Base-by-base conservation (phyloP, 2,329 filamentous ascomycete genomes). In the Periconia digitata region DNA sequence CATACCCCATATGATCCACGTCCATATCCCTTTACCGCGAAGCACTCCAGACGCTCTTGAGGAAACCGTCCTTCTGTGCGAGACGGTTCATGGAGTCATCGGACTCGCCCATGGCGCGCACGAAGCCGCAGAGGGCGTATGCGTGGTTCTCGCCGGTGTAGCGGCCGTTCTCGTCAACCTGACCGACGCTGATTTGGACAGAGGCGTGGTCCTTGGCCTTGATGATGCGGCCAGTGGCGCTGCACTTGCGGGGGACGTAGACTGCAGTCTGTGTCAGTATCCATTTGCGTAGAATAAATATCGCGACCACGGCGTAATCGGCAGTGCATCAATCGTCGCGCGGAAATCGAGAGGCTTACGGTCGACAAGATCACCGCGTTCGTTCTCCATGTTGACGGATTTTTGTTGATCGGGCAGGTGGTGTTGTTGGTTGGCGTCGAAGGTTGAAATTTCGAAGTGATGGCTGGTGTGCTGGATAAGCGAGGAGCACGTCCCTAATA, bases 151-250 rank as follows among this genome's bases (percentile, higher is more conserved):
- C 94, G 79, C 92, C 91, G 66, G 90, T 90, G 80, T 92, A 91
- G 71, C 92, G 89, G 24, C 47, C 47, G 39, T 92, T 95, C 87
- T 99, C 94, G 79, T 97, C 92, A 70, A 99, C 94, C 84, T 96
- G 97, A 78, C 87, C 92, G 75, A 99, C 83, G 70, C 87, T 90
- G 79, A 99, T 90, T 81, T 99, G 94, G 70, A 97, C 94, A 58
- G 90, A 95, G 71, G 90, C 92, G 85, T 99, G 94, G 82, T 99
- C 94, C 84, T 97, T 96, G 83, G 94, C 91, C 84, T 96, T 96
- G 87, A 99, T 97, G 42, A 47, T 47, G 29, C 49, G 41, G 41
- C 49, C 49, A 34, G 49, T 51, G 41, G 49, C 49, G 20, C 41
- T 47, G 49, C 63, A 67, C 62, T 66, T 63, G 56, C 61, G 60